A percentile compares a stretch with the other conserved stretches of the same genome.
These are phyloP conservation scores for Naganishia kalamii DNA, from an alignment of 768 basidiomycete genomes.

Conservation along the genomic window DNA sequence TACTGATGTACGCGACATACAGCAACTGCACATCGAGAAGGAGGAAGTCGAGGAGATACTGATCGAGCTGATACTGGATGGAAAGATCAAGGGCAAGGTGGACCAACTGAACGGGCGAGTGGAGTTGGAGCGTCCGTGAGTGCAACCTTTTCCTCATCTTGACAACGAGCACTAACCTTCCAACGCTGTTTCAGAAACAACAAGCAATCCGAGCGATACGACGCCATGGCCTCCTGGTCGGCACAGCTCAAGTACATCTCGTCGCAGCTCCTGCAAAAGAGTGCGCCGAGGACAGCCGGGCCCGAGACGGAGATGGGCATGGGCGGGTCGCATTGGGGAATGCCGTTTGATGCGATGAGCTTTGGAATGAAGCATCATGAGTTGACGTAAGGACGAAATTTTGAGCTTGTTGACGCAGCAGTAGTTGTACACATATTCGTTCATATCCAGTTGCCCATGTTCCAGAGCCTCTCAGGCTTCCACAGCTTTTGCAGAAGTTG, in stretches of 20 bases:
- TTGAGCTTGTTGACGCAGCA: neutral
- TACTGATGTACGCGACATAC: neutral
- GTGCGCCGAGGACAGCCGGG: neutral
- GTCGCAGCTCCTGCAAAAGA: neutral
- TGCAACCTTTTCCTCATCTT: neutral
- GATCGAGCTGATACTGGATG: constrained; percentile 87
- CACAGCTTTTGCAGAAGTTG: too few relatives aligned
- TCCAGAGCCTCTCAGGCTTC: too few relatives aligned
- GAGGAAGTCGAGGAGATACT: constrained; percentile 90
- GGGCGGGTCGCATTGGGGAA: neutral
- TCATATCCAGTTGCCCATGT: too few relatives aligned
- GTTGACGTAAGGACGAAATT: neutral
- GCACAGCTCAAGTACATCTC: neutral
- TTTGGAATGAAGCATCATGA: neutral
- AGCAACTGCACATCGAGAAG: constrained; percentile 94
- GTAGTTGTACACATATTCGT: too few relatives aligned
- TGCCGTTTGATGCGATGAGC: neutral
- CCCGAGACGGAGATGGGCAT: neutral
- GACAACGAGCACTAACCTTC: neutral
- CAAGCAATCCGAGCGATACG: constrained; percentile 8
- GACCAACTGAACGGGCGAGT: constrained; percentile 92
- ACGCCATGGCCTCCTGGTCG: constrained; percentile 14
- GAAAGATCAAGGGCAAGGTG: constrained; percentile 92
- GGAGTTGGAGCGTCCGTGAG: constrained; percentile 71
- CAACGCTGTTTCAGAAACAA: neutral